Evolutionary conservation across 176 grass and related monocot species (phyloP), one percentile per base, ranked within the genome.

Genomic region (Avena atlantica): DNA sequence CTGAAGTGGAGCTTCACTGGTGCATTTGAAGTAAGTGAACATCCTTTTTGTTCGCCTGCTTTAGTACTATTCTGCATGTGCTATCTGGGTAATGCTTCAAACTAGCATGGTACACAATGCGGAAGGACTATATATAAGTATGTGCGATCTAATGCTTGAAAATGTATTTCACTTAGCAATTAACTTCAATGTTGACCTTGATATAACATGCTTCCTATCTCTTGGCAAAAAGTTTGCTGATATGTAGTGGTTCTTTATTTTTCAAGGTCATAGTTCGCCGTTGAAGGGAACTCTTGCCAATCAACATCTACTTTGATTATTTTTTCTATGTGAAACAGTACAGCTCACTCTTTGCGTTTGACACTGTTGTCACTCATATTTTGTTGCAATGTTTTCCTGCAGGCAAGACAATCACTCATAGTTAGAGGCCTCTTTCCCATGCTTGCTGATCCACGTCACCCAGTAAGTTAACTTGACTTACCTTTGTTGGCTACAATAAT

Each of bases 351-450:
- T 23, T 62, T 42, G 68, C 42, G 34, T 61, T 90, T 70, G 31
- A 36, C 3, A 47, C 19, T 59, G 3, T 82, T 82, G 20, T 74
- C 37, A 52, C 78, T 83, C 73, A 86, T 78, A 27, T 70, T 31
- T 31, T 80, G 1, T 69, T 88, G 55, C 77, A 79, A 86, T 24
- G 7, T 66, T 60, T 48, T 58, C 10, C 34, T 94, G 83, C 92
- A 99, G 97, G 97, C 97, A 74, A 97, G 97, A 64, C 97, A 99
- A 68, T 97, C 97, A 1, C 97, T 99, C 72, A 88, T 99, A 87
- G 97, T 99, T 64, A 90, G 97, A 83, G 97, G 97, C 34, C 92
- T 99, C 73, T 99, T 97, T 82, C 97, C 94, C n/a, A 97, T 99
- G 92, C 92, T 99, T 76, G 97, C 97, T 58, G 97, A 99, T 92